Conservation (phyloP, 75 land plant species). For the Picea glauca region DNA sequence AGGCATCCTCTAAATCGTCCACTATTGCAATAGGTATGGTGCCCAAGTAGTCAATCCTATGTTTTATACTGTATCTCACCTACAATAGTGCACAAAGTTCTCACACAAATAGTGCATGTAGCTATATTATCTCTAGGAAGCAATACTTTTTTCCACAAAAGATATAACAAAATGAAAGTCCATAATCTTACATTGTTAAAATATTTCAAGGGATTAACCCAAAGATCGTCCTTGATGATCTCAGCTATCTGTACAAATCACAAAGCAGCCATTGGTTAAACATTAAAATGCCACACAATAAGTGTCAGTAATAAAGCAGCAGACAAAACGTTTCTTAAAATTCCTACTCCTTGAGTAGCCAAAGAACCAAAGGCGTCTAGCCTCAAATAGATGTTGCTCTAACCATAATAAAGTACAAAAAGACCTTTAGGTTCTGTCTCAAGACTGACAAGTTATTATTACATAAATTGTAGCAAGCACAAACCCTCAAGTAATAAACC, state of each 20-base stretch:
- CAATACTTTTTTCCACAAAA: neutral
- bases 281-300: neutral
- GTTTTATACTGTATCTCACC: neutral
- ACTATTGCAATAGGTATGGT: neutral
- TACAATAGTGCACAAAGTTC: neutral
- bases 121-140: neutral
- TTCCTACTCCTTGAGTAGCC: neutral
- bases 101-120: neutral
- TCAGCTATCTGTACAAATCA: conserved; percentile 3
- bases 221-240: conserved; percentile 8
- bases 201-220: conserved; percentile 11
- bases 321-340: neutral
- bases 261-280: conserved; percentile 4
- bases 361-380: neutral
- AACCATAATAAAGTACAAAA: neutral
- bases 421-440: neutral
- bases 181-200: conserved; percentile 5
- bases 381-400: neutral
- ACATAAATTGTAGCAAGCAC: neutral
- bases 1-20: too few relatives aligned
- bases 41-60: neutral
- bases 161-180: neutral
- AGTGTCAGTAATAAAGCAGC: neutral
- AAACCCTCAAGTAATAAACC: neutral
- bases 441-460: neutral